These are phyloP conservation scores for Microcera coccophila DNA, from an alignment of 2,329 filamentous ascomycete species.

Conservation along the genomic window DNA sequence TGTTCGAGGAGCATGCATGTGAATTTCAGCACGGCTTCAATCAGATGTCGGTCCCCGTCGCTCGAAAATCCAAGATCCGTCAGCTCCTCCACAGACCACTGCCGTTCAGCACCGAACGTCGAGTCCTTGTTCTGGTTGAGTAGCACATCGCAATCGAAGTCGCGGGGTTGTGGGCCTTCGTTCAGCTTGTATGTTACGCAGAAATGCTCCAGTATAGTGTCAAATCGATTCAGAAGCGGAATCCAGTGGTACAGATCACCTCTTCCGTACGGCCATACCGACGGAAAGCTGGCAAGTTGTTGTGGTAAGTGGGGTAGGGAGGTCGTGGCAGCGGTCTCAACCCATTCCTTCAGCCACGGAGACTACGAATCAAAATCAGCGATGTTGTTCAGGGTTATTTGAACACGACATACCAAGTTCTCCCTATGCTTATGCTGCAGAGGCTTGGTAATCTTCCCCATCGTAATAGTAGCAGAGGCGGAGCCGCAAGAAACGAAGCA, in stretches of 20 bases:
- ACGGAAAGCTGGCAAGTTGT: slow-evolving; percentile 75
- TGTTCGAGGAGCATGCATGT: slow-evolving; percentile 86
- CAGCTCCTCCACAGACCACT: slow-evolving; percentile 47
- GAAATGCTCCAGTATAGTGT: slow-evolving; percentile 79
- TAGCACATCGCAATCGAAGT: slow-evolving; percentile 67
- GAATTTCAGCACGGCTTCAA: slow-evolving; percentile 79
- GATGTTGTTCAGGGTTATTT: slow-evolving; percentile 6
- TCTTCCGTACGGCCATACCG: slow-evolving; percentile 89
- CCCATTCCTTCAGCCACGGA: slow-evolving; percentile 79
- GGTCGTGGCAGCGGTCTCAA: slow-evolving; percentile 63
- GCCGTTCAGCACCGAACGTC: slow-evolving; percentile 45
- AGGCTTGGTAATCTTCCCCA: slow-evolving; percentile 66
- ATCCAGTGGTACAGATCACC: slow-evolving; percentile 99
- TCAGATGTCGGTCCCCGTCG: slow-evolving; percentile 75
- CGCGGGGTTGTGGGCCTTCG: slow-evolving; percentile 72
- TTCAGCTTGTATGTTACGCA: slow-evolving; percentile 75
- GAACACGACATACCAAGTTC: slow-evolving; percentile 52
- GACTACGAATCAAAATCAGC: slow-evolving; percentile 55
- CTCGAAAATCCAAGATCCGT: slow-evolving; percentile 58
- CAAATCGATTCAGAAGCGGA: slow-evolving; percentile 86
- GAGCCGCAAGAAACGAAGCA: slow-evolving; percentile 45
- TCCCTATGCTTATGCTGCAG: slow-evolving; percentile 66
- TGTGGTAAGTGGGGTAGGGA: slow-evolving; percentile 73
- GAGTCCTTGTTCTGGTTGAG: slow-evolving; percentile 54
- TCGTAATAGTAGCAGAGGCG: slow-evolving; percentile 56